These are phyloP conservation scores for Penicillium palitans DNA, from an alignment of 2,329 filamentous ascomycete species.

Conservation along the genomic window DNA sequence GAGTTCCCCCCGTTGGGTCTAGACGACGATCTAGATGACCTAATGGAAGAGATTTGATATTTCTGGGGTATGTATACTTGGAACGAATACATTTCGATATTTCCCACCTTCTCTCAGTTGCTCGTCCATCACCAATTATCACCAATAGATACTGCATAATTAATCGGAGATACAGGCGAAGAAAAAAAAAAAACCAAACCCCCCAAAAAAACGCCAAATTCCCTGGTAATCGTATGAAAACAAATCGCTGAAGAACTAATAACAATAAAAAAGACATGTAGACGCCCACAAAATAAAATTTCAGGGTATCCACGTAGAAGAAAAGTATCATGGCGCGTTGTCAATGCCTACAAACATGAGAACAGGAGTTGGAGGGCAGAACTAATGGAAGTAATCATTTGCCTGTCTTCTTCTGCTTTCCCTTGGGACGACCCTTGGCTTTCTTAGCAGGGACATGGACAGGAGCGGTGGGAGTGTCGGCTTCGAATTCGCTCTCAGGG, in stretches of 20 bases:
- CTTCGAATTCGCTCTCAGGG: conserved; percentile 22
- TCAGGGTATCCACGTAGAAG: conserved; percentile 10
- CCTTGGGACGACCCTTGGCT: conserved; percentile 32
- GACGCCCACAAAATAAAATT: not conserved
- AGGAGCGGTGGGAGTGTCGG: conserved; percentile 12
- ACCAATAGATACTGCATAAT: conserved; percentile 8
- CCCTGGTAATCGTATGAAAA: conserved; percentile 12
- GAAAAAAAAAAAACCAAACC: not conserved
- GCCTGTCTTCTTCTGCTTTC: conserved; percentile 37
- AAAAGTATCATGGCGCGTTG: conserved; percentile 24
- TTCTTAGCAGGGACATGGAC: conserved; percentile 14
- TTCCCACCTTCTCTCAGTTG: conserved; percentile 1
- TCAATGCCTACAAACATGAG: conserved; percentile 11
- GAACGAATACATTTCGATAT: conserved; percentile 4
- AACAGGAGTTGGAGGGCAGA: not conserved
- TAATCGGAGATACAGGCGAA: conserved; percentile 1
- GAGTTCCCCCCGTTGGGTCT: conserved; percentile 55
- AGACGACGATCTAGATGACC: conserved; percentile 55
- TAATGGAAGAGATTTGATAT: conserved; percentile 56
- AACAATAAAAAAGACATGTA: conserved; percentile 11
- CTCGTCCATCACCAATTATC: conserved; percentile 11
- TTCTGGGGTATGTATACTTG: conserved; percentile 22
- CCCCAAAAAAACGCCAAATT: not conserved
- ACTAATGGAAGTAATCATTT: conserved; percentile 14
- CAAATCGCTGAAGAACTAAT: conserved; percentile 21